Conservation (phyloP, 164 flowering plant genomes). For the Cinnamomum chago region DNA sequence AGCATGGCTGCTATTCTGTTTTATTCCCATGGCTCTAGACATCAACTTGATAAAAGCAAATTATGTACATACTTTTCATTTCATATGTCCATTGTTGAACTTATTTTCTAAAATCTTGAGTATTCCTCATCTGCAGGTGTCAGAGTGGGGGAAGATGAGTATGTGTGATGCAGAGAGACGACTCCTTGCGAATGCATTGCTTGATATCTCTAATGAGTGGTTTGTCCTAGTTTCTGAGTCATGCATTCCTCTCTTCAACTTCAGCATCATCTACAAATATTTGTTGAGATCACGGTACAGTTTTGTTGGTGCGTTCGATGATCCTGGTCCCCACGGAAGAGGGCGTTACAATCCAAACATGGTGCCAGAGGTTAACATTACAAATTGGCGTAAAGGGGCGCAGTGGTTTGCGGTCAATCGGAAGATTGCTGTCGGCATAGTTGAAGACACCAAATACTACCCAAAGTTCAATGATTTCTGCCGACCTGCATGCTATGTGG, state of each 20-base stretch:
- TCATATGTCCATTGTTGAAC: too few species aligned
- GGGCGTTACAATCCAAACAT: slow-evolving; percentile 67
- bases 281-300: slow-evolving; percentile 57
- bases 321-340: slow-evolving; percentile 69
- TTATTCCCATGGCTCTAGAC: too few species aligned
- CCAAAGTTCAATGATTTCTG: slow-evolving; percentile 75
- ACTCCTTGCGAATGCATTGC: slow-evolving; percentile 87
- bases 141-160: slow-evolving; percentile 90
- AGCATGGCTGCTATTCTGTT: too few species aligned
- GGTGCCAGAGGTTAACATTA: slow-evolving; percentile 65
- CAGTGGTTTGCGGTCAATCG: slow-evolving; percentile 87
- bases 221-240: slow-evolving; percentile 85
- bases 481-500: slow-evolving; percentile 76
- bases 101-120: neutral
- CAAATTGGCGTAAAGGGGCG: slow-evolving; percentile 89
- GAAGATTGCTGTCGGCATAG: slow-evolving; percentile 47
- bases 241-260: slow-evolving; percentile 81
- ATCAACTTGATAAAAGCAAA: too few species aligned
- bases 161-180: slow-evolving; percentile 96
- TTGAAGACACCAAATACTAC: slow-evolving; percentile 54
- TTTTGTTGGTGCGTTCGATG: slow-evolving; percentile 77
- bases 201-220: slow-evolving; percentile 80
- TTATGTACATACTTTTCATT: too few species aligned
- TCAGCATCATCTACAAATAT: slow-evolving; percentile 57
- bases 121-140: slow-evolving; percentile 35